phyloP scores from a whole-genome alignment of 768 basidiomycete species.

The Mycena olivaceomarginata region DNA sequence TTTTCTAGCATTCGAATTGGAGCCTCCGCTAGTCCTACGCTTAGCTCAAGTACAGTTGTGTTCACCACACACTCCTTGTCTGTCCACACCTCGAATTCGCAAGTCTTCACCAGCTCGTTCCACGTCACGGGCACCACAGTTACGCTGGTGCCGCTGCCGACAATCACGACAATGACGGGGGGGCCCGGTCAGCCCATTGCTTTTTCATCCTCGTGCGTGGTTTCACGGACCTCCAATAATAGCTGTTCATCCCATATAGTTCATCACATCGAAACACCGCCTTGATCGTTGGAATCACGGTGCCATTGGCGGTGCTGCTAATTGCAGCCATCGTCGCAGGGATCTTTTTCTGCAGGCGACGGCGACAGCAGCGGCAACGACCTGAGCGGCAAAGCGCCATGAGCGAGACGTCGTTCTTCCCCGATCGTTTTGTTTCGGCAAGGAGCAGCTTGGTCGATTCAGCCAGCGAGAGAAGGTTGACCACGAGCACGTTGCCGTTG shows the following conservation, averaged over 20 bases:
- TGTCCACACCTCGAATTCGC: conserved; percentile 9
- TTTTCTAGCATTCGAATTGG: conserved; percentile 22
- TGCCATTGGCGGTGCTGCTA: conserved; percentile 4
- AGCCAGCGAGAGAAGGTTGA: neutral
- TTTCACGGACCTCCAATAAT: neutral
- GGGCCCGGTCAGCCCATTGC: neutral
- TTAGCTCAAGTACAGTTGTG: conserved; percentile 3
- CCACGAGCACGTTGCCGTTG: neutral
- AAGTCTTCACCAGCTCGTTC: conserved; percentile 11
- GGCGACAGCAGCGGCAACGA: conserved; percentile 4
- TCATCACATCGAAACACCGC: neutral
- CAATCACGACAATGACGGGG: no score
- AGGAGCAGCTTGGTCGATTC: neutral
- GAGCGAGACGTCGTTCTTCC: conserved; percentile 17
- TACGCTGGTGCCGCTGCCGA: conserved; percentile 14
- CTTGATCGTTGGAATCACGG: neutral
- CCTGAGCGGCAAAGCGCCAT: neutral
- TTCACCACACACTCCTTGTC: neutral
- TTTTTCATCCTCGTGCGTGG: neutral
- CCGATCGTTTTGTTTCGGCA: neutral
- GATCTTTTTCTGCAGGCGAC: neutral
- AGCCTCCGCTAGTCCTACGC: conserved; percentile 9
- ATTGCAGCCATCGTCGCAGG: neutral
- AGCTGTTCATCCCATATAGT: neutral
- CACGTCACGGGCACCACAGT: conserved; percentile 6